Percentiles rank a stretch among this genome's conserved stretches.
These are phyloP conservation scores for Pelargonium citronellum DNA, from an alignment of 441 rosid genomes.

Conservation along the genomic window DNA sequence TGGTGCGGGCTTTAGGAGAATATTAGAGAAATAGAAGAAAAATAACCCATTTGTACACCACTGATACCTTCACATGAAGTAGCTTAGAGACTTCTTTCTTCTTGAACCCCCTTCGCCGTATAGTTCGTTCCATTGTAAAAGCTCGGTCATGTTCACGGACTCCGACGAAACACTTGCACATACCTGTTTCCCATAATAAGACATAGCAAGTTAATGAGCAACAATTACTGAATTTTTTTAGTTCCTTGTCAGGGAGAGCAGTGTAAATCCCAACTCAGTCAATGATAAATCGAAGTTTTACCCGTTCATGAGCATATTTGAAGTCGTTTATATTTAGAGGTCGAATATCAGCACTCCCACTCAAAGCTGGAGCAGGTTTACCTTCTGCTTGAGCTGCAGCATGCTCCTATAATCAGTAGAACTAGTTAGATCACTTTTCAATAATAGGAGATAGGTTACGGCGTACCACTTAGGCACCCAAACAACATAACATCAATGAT, in stretches of 20 bases:
- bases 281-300: slow-evolving; percentile 17
- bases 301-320: slow-evolving; percentile 93
- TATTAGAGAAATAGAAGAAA: neutral
- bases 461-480: too few relatives aligned
- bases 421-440: slow-evolving; percentile 2
- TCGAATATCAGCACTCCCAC: slow-evolving; percentile 70
- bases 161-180: slow-evolving; percentile 96
- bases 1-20: neutral
- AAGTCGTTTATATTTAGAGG: slow-evolving; percentile 77
- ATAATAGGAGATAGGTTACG: too few relatives aligned
- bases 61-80: slow-evolving; percentile 54
- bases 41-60: neutral
- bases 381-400: slow-evolving; percentile 52
- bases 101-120: slow-evolving; percentile 99
- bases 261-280: neutral
- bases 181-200: slow-evolving; percentile 40
- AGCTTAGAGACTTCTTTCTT: slow-evolving; percentile 79
- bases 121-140: slow-evolving; percentile 89
- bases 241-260: too few relatives aligned
- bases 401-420: slow-evolving; percentile 53
- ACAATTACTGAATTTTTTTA: neutral
- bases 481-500: too few relatives aligned
- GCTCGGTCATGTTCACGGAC: slow-evolving; percentile 85
- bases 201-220: neutral
- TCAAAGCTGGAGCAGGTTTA: slow-evolving; percentile 58